A percentile compares a stretch with the other conserved stretches of the same genome.
These are phyloP conservation scores for Exutisphaerella laricina DNA, from an alignment of 2,329 filamentous ascomycete species.

Conservation along the genomic window DNA sequence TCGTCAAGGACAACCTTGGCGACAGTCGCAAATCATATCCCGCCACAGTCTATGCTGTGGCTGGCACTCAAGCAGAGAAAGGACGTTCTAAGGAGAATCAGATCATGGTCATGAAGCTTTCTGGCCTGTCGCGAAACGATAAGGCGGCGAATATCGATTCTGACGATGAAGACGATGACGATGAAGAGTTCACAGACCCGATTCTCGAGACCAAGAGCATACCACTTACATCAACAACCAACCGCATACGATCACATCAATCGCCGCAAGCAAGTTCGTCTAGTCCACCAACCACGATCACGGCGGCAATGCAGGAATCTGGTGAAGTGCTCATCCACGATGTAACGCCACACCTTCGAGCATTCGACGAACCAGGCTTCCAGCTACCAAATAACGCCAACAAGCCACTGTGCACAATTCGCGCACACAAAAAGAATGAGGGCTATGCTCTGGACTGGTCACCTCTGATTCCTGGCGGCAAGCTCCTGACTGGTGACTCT, in stretches of 20 bases:
- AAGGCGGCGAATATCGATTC: constrained; percentile 62
- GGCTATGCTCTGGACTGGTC: constrained; percentile 99
- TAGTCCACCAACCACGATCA: constrained; percentile 71
- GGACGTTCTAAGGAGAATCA: constrained; percentile 77
- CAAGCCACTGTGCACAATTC: constrained; percentile 80
- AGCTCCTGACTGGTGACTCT: constrained; percentile 87
- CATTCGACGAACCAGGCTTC: constrained; percentile 84
- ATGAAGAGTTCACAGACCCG: constrained; percentile 71
- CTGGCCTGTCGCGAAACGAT: constrained; percentile 83
- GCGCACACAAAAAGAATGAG: constrained; percentile 79
- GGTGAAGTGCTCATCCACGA: constrained; percentile 88
- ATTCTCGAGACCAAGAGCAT: constrained; percentile 92
- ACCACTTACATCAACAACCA: constrained; percentile 79
- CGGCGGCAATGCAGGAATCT: constrained; percentile 89
- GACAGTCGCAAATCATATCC: constrained; percentile 90
- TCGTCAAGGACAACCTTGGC: constrained; percentile 78
- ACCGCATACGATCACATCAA: constrained; percentile 86
- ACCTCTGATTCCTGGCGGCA: constrained; percentile 69
- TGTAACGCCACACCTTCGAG: constrained; percentile 78
- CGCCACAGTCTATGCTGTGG: constrained; percentile 88
- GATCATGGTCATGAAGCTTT: constrained; percentile 94
- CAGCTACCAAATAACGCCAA: constrained; percentile 75
- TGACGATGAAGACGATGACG: constrained; percentile 63
- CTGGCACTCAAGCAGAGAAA: constrained; percentile 84
- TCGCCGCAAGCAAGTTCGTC: constrained; percentile 65